phyloP scores from a whole-genome alignment of 1,284 basidiomycete genomes.

The Phellopilus nigrolimitatus region DNA sequence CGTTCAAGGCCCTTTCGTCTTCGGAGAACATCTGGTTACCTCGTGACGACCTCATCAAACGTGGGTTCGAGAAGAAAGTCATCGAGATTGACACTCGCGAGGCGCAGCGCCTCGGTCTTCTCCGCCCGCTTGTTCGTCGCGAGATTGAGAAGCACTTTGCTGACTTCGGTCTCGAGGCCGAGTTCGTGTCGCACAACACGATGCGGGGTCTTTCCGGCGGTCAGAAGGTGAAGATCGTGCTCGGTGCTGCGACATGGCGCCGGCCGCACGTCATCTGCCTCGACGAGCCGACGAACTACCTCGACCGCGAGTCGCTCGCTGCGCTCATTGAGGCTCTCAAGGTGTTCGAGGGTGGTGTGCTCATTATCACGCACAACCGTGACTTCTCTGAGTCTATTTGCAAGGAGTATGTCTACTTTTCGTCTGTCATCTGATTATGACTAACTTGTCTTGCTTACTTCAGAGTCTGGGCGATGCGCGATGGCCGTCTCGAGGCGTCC shows the following conservation, averaged over 20 bases:
- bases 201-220: slow-evolving; percentile 98
- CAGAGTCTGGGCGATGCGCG: slow-evolving; percentile 90
- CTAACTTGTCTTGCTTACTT: slow-evolving; percentile 14
- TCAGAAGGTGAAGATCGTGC: slow-evolving; percentile 99
- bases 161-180: slow-evolving; percentile 94
- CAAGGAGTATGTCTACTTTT: slow-evolving; percentile 49
- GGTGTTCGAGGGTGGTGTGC: slow-evolving; percentile 95
- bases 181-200: slow-evolving; percentile 95
- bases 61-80: slow-evolving; percentile 99
- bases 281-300: slow-evolving; percentile 97
- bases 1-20: slow-evolving; percentile 88
- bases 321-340: slow-evolving; percentile 95
- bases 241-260: slow-evolving; percentile 97
- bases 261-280: slow-evolving; percentile 96
- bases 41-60: slow-evolving; percentile 94
- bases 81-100: slow-evolving; percentile 96
- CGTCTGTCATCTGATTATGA: slow-evolving; percentile 19
- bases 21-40: slow-evolving; percentile 97
- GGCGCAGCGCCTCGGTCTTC: slow-evolving; percentile 93
- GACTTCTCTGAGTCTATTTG: slow-evolving; percentile 98
- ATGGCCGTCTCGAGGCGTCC: slow-evolving; percentile 88
- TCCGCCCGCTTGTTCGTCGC: slow-evolving; percentile 93
- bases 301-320: slow-evolving; percentile 96
- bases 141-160: slow-evolving; percentile 98
- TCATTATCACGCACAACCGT: slow-evolving; percentile 95